Evolutionary conservation across 2,329 filamentous ascomycete species (phyloP), one percentile per base, ranked within the genome.

Genomic region (Sporothrix humicola): DNA sequence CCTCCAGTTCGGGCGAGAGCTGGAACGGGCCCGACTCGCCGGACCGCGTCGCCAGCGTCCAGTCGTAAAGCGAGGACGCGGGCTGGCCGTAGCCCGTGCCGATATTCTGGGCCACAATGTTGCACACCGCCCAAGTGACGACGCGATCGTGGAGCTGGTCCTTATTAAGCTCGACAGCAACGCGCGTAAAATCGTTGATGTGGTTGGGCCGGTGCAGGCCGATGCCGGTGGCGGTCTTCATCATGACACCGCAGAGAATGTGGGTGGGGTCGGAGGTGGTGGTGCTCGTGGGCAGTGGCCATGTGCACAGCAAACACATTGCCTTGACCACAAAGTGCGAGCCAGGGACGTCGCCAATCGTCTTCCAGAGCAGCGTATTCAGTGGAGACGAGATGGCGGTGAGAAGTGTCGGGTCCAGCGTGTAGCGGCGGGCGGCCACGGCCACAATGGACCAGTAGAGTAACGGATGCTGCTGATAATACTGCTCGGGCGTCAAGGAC

Each of bases 401-500:
- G 72, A 95, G 85, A 46, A 95, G 85, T 15, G 85, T 86, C 1
- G 88, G 87, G 74, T 92, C 91, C 0, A 85, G 83, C 58, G 85
- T 85, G 79, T 91, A 94, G 54, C 92, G 90, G 70, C 93, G 89
- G 58, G 92, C 89, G 26, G 92, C 92, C 72, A 94, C 90, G 50
- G 92, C 88, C 63, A 95, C 85, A 74, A 95, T 91, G 66, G 92
- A 88, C 94, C 94, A 97, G 82, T 97, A 97, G 1, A 97, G 87
- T 15, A 97, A 85, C 3, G 91, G 90, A 69, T 94, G 92, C 78
- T 95, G 91, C 74, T 90, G 87, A 79, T 92, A 92, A 80, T 93
- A 96, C 73, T 90, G 85, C 65, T 96, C 92, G 1, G 93, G 91
- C 0, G 88, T 83, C 76, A 91, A 89, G 10, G 85, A 80, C 6